Evolutionary conservation across 2,329 filamentous ascomycete species (phyloP).

Genomic region (Xylariaceae sp.): DNA sequence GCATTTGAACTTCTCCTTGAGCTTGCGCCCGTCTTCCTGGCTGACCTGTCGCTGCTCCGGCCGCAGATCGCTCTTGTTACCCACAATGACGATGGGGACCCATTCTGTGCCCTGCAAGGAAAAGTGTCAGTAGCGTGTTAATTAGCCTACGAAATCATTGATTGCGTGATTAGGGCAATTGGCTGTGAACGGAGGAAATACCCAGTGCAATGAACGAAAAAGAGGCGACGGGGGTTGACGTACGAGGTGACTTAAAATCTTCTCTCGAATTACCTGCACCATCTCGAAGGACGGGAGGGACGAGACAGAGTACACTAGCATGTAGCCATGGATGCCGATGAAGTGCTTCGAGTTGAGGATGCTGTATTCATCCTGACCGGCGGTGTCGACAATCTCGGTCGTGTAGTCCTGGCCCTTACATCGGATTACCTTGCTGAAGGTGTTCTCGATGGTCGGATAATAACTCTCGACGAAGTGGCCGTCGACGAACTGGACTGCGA

Average conservation of each 20-base stretch:
- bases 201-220: too few relatives aligned
- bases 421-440: slow-evolving; percentile 94
- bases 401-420: slow-evolving; percentile 92
- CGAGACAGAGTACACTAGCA: slow-evolving; percentile 97
- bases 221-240: slow-evolving; percentile 47
- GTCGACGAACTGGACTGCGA: slow-evolving; percentile 96
- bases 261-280: slow-evolving; percentile 94
- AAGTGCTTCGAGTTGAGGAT: slow-evolving; percentile 99
- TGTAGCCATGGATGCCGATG: slow-evolving; percentile 98
- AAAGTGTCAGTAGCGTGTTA: slow-evolving; percentile 8
- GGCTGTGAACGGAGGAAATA: background rate
- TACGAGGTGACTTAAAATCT: slow-evolving; percentile 95
- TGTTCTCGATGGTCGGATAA: slow-evolving; percentile 99
- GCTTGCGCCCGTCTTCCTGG: slow-evolving; percentile 81
- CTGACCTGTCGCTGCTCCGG: slow-evolving; percentile 93
- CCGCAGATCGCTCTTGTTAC: slow-evolving; percentile 94
- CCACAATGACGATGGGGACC: slow-evolving; percentile 92
- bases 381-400: slow-evolving; percentile 98
- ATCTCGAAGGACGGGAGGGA: slow-evolving; percentile 96
- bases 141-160: slow-evolving; percentile 13
- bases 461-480: slow-evolving; percentile 99
- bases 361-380: slow-evolving; percentile 98
- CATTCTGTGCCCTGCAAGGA: slow-evolving; percentile 74
- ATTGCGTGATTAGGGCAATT: background rate
- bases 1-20: slow-evolving; percentile 87